Percentiles rank a stretch among this genome's conserved stretches.
These are phyloP conservation scores for Lenwebbia sp. DNA, from an alignment of 345 rosid species.

Conservation along the genomic window DNA sequence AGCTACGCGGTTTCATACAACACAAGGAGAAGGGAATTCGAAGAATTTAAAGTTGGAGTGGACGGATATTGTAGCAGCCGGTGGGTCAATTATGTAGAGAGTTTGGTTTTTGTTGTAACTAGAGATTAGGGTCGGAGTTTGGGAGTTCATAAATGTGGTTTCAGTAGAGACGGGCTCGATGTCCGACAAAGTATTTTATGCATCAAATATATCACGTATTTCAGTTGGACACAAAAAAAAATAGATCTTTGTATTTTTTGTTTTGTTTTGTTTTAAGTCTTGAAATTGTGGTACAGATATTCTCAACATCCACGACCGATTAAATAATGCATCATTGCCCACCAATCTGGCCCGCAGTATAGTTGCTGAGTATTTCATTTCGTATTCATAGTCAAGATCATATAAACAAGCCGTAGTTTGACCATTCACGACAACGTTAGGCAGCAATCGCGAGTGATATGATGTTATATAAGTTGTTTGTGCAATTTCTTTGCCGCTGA, in stretches of 20 bases:
- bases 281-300: not conserved
- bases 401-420: not conserved
- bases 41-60: not conserved
- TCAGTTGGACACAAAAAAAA: not conserved
- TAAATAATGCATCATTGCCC: not conserved
- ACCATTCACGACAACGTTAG: not conserved
- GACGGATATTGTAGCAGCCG: not conserved
- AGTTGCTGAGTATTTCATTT: not conserved
- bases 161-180: not conserved
- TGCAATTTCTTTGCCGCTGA: too few relatives aligned
- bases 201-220: fast-evolving
- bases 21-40: not conserved
- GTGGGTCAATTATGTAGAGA: not conserved
- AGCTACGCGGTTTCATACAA: not conserved
- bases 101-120: not conserved
- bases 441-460: not conserved
- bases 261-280: not conserved
- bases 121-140: not conserved
- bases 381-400: not conserved
- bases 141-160: not conserved
- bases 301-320: not conserved
- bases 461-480: not conserved
- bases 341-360: not conserved
- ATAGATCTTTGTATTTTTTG: not conserved
- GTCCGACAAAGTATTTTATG: not conserved